Evolutionary conservation across 257 asterid genomes (phyloP).

Genomic region (Nicotiana tabacum): DNA sequence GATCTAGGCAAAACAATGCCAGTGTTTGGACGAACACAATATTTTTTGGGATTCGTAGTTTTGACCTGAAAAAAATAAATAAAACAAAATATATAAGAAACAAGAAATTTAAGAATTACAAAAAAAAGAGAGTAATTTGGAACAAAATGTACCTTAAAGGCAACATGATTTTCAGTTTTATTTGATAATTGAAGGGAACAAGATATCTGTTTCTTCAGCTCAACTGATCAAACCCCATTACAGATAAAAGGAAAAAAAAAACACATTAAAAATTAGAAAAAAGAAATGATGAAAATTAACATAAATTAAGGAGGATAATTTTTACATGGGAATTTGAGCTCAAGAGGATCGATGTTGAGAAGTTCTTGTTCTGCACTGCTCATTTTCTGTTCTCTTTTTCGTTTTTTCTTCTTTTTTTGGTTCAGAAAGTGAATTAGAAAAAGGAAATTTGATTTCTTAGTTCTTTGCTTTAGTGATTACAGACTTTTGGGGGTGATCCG

Average conservation of each 20-base stretch:
- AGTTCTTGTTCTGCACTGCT: slow-evolving; percentile 53
- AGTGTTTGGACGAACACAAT: slow-evolving; percentile 59
- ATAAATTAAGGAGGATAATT: neutral
- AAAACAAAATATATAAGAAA: neutral
- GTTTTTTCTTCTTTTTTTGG: neutral
- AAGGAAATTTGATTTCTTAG: neutral
- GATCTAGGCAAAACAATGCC: slow-evolving; percentile 46
- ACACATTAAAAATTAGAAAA: neutral
- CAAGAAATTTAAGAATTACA: neutral
- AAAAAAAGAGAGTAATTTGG: neutral
- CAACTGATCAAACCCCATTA: slow-evolving; percentile 42
- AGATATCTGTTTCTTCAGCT: slow-evolving; percentile 77
- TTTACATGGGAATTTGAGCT: slow-evolving; percentile 62
- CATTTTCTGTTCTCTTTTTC: slow-evolving; percentile 23
- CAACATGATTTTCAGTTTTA: slow-evolving; percentile 64
- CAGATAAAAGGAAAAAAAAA: neutral
- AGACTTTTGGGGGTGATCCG: slow-evolving; percentile 26
- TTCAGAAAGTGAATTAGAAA: neutral
- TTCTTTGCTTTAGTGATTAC: neutral
- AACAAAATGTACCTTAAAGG: slow-evolving; percentile 46
- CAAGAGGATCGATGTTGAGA: slow-evolving; percentile 52
- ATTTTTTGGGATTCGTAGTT: slow-evolving; percentile 78
- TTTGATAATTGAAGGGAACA: slow-evolving; percentile 66
- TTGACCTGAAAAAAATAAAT: slow-evolving; percentile 37
- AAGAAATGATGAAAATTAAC: neutral